Evolutionary conservation across 768 basidiomycete genomes (phyloP).

Genomic region (Hebeloma cylindrosporum): DNA sequence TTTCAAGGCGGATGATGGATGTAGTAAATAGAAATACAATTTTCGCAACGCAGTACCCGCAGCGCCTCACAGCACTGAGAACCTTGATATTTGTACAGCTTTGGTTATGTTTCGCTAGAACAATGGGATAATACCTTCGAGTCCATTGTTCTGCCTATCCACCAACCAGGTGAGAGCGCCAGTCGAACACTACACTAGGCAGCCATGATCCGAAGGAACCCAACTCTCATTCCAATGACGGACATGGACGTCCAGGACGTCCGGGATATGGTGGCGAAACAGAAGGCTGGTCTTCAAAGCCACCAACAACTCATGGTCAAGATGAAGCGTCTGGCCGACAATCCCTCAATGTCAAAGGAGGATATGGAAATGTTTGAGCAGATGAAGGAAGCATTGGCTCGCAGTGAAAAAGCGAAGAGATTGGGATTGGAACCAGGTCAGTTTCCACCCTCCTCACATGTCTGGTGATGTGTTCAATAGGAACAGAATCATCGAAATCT

Average conservation of each 20-base stretch:
- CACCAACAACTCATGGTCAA: slow-evolving; percentile 43
- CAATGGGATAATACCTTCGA: slow-evolving; percentile 8
- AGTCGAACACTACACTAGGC: neutral
- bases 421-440: slow-evolving; percentile 23
- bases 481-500: slow-evolving; percentile 18
- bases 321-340: slow-evolving; percentile 48
- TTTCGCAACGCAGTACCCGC: slow-evolving; percentile 21
- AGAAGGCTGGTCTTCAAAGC: slow-evolving; percentile 41
- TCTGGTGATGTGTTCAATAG: neutral
- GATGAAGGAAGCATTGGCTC: slow-evolving; percentile 19
- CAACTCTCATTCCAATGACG: slow-evolving; percentile 74
- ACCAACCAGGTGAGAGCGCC: neutral
- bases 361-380: slow-evolving; percentile 30
- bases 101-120: slow-evolving; percentile 14
- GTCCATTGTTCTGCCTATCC: slow-evolving; percentile 19
- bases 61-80: slow-evolving; percentile 15
- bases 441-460: neutral
- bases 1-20: slow-evolving; percentile 15
- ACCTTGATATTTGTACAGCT: slow-evolving; percentile 17
- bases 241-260: slow-evolving; percentile 81
- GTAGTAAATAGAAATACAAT: slow-evolving; percentile 17
- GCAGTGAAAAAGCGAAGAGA: slow-evolving; percentile 24
- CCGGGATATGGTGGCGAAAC: slow-evolving; percentile 55
- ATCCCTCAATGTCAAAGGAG: slow-evolving; percentile 27
- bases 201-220: slow-evolving; percentile 71